Evolutionary conservation across 768 basidiomycete genomes (phyloP).

Genomic region (Boletales sp.): DNA sequence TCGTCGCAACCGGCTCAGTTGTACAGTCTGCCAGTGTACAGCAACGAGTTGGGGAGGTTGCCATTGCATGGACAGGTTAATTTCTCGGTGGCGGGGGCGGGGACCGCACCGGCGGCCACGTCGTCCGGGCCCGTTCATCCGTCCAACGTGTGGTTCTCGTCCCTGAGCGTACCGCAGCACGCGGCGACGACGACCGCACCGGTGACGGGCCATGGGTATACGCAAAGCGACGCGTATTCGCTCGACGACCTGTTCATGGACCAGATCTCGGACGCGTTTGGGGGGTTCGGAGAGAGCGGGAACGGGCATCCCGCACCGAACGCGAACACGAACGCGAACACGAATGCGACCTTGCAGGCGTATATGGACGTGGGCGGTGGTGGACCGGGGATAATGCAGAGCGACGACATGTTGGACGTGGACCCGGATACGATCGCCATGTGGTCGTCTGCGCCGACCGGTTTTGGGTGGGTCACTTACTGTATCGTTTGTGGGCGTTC

Average conservation of each 20-base stretch:
- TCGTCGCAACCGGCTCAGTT: slow-evolving; percentile 11
- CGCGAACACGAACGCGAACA: background rate
- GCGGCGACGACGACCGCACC: background rate
- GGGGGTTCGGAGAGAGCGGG: background rate
- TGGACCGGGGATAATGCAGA: slow-evolving; percentile 6
- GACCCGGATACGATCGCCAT: slow-evolving; percentile 53
- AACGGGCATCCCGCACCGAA: background rate
- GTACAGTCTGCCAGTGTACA: slow-evolving; percentile 50
- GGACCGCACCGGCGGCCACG: background rate
- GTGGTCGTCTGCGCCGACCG: slow-evolving; percentile 60
- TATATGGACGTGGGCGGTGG: slow-evolving; percentile 9
- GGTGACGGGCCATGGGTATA: slow-evolving; percentile 1
- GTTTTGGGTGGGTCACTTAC: slow-evolving; percentile 51
- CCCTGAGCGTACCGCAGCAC: background rate
- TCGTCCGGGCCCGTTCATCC: slow-evolving; percentile 3
- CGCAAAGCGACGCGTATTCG: slow-evolving; percentile 8
- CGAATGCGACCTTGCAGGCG: slow-evolving; percentile 8
- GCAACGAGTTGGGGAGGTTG: slow-evolving; percentile 53
- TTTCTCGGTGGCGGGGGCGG: slow-evolving; percentile 7
- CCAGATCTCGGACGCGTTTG: slow-evolving; percentile 12
- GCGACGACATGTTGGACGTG: slow-evolving; percentile 19
- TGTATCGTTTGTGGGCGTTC: background rate
- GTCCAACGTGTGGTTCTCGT: slow-evolving; percentile 20
- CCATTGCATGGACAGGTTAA: slow-evolving; percentile 38
- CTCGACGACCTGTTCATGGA: slow-evolving; percentile 23